phyloP scores from a whole-genome alignment of 495 filamentous ascomycete species.

The Xylaria nigripes region DNA sequence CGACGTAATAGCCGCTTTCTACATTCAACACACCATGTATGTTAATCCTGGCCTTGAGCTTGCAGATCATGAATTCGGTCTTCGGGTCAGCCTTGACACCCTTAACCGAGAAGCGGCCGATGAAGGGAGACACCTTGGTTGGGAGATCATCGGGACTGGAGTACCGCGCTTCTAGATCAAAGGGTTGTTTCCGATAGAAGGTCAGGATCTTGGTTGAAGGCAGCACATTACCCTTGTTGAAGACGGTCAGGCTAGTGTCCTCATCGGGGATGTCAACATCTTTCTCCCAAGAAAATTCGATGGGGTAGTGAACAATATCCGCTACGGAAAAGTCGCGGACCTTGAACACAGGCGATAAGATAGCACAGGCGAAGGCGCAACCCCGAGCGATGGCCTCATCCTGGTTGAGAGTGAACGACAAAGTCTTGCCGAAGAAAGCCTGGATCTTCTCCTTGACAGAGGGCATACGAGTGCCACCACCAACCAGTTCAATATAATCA shows the following conservation, averaged over 20 bases:
- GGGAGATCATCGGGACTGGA: slow-evolving; percentile 80
- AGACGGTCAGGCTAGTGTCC: slow-evolving; percentile 94
- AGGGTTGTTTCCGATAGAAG: slow-evolving; percentile 96
- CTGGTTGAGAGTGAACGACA: slow-evolving; percentile 97
- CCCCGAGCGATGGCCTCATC: slow-evolving; percentile 96
- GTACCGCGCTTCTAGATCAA: slow-evolving; percentile 93
- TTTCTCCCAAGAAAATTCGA: slow-evolving; percentile 99
- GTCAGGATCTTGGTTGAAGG: slow-evolving; percentile 99
- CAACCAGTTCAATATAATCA: slow-evolving; percentile 87
- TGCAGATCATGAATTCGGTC: slow-evolving; percentile 98
- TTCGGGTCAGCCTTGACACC: slow-evolving; percentile 76
- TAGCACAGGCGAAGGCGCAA: slow-evolving; percentile 96
- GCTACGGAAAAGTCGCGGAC: slow-evolving; percentile 96
- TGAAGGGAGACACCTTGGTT: slow-evolving; percentile 87
- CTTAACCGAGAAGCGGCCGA: slow-evolving; percentile 93
- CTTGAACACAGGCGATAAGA: slow-evolving; percentile 95
- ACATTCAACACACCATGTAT: slow-evolving; percentile 95
- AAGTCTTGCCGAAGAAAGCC: slow-evolving; percentile 80
- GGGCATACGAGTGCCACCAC: slow-evolving; percentile 91
- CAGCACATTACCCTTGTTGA: slow-evolving; percentile 95
- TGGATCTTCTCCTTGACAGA: slow-evolving; percentile 83
- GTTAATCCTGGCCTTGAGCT: slow-evolving; percentile 97
- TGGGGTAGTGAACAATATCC: slow-evolving; percentile 96
- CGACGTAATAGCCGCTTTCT: slow-evolving; percentile 94
- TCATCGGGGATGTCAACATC: slow-evolving; percentile 97